These are phyloP conservation scores for Madurella fahalii DNA, from an alignment of 2,329 filamentous ascomycete species.

Conservation along the genomic window DNA sequence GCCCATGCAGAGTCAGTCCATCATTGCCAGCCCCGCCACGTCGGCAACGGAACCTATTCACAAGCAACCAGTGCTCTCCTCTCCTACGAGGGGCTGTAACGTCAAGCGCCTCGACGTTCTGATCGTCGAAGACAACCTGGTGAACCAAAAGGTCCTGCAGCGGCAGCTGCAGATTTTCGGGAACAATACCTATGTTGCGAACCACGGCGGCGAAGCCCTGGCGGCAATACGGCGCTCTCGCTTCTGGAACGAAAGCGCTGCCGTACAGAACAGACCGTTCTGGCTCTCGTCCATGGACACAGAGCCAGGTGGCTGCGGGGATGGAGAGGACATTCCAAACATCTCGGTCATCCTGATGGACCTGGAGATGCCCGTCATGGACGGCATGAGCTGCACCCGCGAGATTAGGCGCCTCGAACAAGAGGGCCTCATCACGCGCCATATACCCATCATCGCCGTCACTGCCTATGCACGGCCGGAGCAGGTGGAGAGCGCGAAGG, in stretches of 20 bases:
- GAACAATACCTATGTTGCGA: constrained; percentile 58
- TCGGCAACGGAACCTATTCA: background rate
- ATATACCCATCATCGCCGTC: constrained; percentile 78
- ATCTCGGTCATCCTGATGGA: constrained; percentile 74
- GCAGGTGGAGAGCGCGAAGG: constrained; percentile 67
- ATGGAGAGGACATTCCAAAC: constrained; percentile 38
- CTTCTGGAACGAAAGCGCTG: constrained; percentile 43
- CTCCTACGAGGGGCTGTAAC: constrained; percentile 25
- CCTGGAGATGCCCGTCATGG: constrained; percentile 78
- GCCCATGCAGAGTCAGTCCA: background rate
- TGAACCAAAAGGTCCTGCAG: constrained; percentile 62
- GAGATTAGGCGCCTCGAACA: constrained; percentile 65
- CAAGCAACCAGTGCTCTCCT: background rate
- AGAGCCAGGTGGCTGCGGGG: background rate
- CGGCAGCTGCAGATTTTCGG: constrained; percentile 58
- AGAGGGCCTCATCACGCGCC: constrained; percentile 55
- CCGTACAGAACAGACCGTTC: background rate
- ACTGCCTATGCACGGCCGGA: constrained; percentile 74
- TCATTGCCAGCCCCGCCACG: background rate
- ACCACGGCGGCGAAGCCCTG: constrained; percentile 60
- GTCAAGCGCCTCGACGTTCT: constrained; percentile 50
- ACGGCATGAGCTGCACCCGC: constrained; percentile 69
- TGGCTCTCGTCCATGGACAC: background rate
- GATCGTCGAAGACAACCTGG: constrained; percentile 65
- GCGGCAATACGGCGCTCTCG: constrained; percentile 53